Base-by-base conservation (phyloP, 1,284 basidiomycete species). In the Pseudozyma hubeiensis region DNA sequence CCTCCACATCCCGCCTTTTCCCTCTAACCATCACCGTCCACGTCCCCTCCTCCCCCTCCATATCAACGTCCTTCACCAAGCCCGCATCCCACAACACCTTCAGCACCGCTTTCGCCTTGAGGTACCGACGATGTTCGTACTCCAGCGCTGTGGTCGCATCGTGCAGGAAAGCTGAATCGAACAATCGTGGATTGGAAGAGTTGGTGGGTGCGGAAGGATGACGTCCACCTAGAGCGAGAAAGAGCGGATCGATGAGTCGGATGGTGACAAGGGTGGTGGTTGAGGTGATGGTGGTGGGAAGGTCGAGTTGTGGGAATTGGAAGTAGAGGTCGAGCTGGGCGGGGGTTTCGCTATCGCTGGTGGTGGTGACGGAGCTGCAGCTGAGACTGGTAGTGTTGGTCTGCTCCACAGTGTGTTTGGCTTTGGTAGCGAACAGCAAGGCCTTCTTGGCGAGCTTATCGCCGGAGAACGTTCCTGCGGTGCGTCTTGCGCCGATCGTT, bases 91-190 rank as follows among this genome's bases (percentile, higher is more conserved):
- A 69, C 7, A 75, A 45, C 10, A 60, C 58, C 2, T 66, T 39
- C 8, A 75, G 37, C 10, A 75, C 7, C 2, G 63, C 49, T 44
- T 70, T 69, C 2, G 65, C 65, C 2, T 48, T 52, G 3, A 75
- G 29, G 31, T 69, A 70, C 3, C 72, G 52, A 7, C n/a, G 34
- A 8, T 74, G 53, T 29, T 69, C 71, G 43, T 65, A 60, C 56
- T 62, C 63, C 6, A 69, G 30, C 10, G 43, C 63, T 0, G 46
- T 40, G 4, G 48, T 31, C 0, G 63, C 71, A 29, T 74, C 71
- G 4, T n/a, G 17, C n/a, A 69, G 19, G 34, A 74, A 66, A 1
- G 57, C 49, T 1, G 24, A 4, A 31, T 74, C 71, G 19, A 74
- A 74, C n/a, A 74, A 19, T 5, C 57, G 11, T 7, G 64, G 56